Conservation (phyloP, 345 rosid genomes). For the Brassica incana region DNA sequence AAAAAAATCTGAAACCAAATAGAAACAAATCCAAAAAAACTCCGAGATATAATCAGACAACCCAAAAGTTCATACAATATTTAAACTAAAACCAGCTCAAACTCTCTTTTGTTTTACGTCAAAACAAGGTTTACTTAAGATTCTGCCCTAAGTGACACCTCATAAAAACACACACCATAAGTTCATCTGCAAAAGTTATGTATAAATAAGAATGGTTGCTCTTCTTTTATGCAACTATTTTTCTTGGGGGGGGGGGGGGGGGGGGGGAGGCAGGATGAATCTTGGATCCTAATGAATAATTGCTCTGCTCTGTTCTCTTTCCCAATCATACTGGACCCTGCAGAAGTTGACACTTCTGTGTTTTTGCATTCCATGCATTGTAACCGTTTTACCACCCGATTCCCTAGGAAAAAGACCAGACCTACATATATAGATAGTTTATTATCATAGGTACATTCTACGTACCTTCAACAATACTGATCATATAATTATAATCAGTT, state of each 20-base stretch:
- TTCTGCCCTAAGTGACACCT: background rate
- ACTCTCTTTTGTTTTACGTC: background rate
- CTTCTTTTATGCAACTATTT: conserved; percentile 7
- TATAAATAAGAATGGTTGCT: conserved; percentile 28
- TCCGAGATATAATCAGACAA: background rate
- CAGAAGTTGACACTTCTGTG: conserved; percentile 29
- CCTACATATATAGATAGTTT: background rate
- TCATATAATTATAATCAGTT: background rate
- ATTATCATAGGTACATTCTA: background rate
- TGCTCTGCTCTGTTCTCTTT: conserved; percentile 29
- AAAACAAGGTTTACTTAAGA: background rate
- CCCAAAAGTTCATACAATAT: background rate
- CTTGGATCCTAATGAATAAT: conserved; percentile 21
- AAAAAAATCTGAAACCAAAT: background rate
- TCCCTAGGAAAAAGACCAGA: background rate
- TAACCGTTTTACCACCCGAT: conserved; percentile 5
- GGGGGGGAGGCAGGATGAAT: conserved; percentile 30
- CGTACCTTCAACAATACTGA: background rate
- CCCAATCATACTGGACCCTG: conserved; percentile 36
- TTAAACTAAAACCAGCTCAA: background rate
- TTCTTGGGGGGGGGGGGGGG: background rate
- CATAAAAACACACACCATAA: background rate
- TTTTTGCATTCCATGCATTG: conserved; percentile 23
- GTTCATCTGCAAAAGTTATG: conserved; percentile 1
- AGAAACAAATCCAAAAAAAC: background rate